These are phyloP conservation scores for Pyrus communis DNA, from an alignment of 306 rosid genomes.

Conservation along the genomic window DNA sequence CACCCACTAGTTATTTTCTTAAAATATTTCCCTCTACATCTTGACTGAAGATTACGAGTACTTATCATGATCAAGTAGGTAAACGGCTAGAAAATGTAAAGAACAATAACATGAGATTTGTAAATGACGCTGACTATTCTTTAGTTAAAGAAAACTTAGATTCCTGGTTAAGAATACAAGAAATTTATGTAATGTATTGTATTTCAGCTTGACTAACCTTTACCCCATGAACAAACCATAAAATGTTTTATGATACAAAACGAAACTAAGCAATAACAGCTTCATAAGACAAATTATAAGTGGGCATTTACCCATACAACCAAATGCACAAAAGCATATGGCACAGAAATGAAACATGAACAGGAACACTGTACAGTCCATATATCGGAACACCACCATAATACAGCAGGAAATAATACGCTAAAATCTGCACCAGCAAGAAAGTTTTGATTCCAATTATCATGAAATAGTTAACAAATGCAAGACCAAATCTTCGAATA, in stretches of 20 bases:
- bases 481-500: neutral
- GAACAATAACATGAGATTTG: neutral
- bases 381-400: neutral
- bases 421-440: neutral
- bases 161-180: neutral
- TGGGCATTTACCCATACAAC: slow-evolving; percentile 6
- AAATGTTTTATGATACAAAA: neutral
- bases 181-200: neutral
- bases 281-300: slow-evolving; percentile 4
- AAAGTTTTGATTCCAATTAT: neutral
- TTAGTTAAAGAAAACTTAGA: neutral
- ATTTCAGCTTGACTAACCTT: neutral
- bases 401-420: slow-evolving; percentile 12
- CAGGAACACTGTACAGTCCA: slow-evolving; percentile 5
- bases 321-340: slow-evolving; percentile 4
- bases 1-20: neutral
- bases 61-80: neutral
- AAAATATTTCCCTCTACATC: neutral
- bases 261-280: neutral
- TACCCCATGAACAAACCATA: neutral
- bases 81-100: neutral
- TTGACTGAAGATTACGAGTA: neutral
- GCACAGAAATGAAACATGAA: slow-evolving; percentile 4
- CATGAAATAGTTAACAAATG: neutral
- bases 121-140: neutral